Percentiles rank a stretch among this genome's conserved stretches.
Evolutionary conservation across 306 rosid species (phyloP).

Genomic region (Dalbergia oliveri): DNA sequence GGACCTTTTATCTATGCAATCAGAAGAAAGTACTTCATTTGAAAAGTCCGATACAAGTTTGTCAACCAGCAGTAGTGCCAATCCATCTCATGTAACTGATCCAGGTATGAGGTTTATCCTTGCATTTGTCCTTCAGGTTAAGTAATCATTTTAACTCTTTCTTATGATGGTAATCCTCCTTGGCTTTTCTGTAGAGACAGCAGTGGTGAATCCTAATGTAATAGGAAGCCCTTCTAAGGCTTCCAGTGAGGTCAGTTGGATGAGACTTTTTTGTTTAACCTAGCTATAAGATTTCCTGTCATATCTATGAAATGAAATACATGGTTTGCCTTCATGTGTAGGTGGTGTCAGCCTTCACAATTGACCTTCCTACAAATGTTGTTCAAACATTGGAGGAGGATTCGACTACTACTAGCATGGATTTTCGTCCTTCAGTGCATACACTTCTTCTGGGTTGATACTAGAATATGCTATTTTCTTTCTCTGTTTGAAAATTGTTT

Average conservation of each 20-base stretch:
- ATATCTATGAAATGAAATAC: neutral
- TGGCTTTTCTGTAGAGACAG: slow-evolving; percentile 32
- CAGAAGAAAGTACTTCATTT: slow-evolving; percentile 10
- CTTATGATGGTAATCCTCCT: neutral
- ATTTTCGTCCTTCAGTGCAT: slow-evolving; percentile 42
- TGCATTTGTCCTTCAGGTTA: neutral
- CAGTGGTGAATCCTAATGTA: slow-evolving; percentile 40
- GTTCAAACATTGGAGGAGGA: slow-evolving; percentile 36
- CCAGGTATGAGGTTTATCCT: slow-evolving; percentile 22
- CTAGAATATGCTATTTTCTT: neutral
- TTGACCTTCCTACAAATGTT: slow-evolving; percentile 30
- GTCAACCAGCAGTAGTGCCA: neutral
- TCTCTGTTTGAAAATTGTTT: slow-evolving; percentile 5
- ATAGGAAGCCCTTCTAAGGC: neutral
- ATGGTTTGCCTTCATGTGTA: slow-evolving; percentile 17
- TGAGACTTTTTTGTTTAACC: slow-evolving; percentile 6
- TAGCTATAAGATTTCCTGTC: slow-evolving; percentile 18
- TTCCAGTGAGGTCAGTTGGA: slow-evolving; percentile 39
- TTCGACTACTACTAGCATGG: slow-evolving; percentile 45
- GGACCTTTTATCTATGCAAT: neutral
- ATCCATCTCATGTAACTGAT: slow-evolving; percentile 22
- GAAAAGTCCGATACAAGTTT: slow-evolving; percentile 16
- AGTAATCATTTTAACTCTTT: slow-evolving; percentile 1
- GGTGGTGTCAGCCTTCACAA: slow-evolving; percentile 22
- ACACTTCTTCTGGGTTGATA: slow-evolving; percentile 47